These are phyloP conservation scores for Nitzschia inconspicua DNA, from an alignment of 108 stramenopile species.

Conservation along the genomic window DNA sequence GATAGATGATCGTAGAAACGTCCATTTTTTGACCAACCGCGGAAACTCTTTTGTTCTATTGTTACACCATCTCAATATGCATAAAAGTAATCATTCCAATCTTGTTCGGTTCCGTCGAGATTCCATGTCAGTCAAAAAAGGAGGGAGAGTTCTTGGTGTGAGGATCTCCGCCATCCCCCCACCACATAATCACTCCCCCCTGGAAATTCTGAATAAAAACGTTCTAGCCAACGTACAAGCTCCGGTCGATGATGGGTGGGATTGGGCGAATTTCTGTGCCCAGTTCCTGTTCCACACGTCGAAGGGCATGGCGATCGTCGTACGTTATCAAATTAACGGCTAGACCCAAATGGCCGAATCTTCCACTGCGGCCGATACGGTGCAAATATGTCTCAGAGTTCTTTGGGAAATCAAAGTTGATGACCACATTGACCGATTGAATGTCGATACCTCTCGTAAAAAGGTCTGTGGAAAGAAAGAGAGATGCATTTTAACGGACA, in stretches of 20 bases:
- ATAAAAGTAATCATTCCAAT: neutral
- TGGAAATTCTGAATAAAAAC: neutral
- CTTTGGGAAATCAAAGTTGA: conserved; percentile 99
- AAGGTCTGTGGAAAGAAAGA: conserved; percentile 63
- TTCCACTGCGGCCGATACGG: conserved; percentile 97
- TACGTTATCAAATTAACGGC: conserved; percentile 98
- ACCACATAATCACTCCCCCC: conserved; percentile 38
- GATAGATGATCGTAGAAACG: neutral
- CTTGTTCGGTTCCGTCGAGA: neutral
- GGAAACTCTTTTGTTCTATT: neutral
- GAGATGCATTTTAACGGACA: no score
- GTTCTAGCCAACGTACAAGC: conserved; percentile 94
- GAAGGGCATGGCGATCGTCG: conserved; percentile 83
- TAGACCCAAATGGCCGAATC: conserved; percentile 97
- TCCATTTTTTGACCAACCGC: neutral
- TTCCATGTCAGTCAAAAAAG: conserved; percentile 22
- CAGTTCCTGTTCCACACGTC: conserved; percentile 93
- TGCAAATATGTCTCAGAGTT: conserved; percentile 98
- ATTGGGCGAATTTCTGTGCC: conserved; percentile 98
- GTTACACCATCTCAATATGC: conserved; percentile 2
- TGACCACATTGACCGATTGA: conserved; percentile 98
- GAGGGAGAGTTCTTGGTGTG: conserved; percentile 47
- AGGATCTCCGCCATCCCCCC: conserved; percentile 25
- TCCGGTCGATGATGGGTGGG: conserved; percentile 92
- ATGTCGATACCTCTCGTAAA: conserved; percentile 99